These are phyloP conservation scores for Gracilariopsis chorda DNA, from an alignment of 23 red algal genomes.

Conservation along the genomic window DNA sequence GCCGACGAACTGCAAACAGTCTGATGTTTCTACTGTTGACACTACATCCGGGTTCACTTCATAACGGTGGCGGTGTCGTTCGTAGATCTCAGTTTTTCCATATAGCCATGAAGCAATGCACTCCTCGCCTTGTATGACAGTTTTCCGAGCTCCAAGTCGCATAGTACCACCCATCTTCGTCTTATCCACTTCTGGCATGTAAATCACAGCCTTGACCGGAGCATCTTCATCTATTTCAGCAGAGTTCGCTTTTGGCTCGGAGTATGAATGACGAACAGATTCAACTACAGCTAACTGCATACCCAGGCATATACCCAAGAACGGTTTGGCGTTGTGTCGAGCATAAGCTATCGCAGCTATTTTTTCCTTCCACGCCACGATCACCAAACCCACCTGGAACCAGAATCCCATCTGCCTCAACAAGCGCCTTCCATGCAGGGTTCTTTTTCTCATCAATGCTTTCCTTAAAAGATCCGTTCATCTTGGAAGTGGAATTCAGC, in stretches of 20 bases:
- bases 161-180: constrained; percentile 96
- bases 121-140: constrained; percentile 37
- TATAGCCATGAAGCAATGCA: constrained; percentile 83
- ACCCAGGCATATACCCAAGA: constrained; percentile 97
- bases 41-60: constrained; percentile 94
- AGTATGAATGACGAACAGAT: constrained; percentile 35
- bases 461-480: background rate
- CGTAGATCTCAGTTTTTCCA: constrained; percentile 60
- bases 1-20: constrained; percentile 83
- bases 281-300: constrained; percentile 97
- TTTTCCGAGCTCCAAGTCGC: constrained; percentile 89
- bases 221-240: constrained; percentile 67
- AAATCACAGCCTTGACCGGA: constrained; percentile 72
- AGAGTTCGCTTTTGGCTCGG: constrained; percentile 32
- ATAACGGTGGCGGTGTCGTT: constrained; percentile 95
- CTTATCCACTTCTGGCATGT: constrained; percentile 96
- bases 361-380: constrained; percentile 93
- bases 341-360: constrained; percentile 76
- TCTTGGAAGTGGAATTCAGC: background rate
- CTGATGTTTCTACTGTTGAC: constrained; percentile 47
- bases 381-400: constrained; percentile 97
- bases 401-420: constrained; percentile 80
- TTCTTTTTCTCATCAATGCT: background rate
- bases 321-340: constrained; percentile 67
- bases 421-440: constrained; percentile 76